phyloP scores from a whole-genome alignment of 495 filamentous ascomycete species.

The Aspergillus sclerotioniger region DNA sequence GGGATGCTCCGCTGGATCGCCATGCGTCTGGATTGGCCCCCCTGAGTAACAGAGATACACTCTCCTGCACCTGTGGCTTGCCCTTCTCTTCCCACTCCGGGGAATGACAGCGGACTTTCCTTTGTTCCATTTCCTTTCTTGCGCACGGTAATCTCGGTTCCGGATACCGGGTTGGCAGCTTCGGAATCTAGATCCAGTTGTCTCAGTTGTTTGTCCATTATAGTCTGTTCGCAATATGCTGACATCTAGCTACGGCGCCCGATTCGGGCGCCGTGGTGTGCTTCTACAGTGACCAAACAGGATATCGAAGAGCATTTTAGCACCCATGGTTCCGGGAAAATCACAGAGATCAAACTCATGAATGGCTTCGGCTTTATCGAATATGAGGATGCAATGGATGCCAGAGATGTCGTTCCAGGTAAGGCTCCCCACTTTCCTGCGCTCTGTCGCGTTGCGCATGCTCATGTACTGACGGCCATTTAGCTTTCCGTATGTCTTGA shows the following conservation, averaged over 20 bases:
- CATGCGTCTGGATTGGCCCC: conserved; percentile 13
- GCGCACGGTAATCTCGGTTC: conserved; percentile 7
- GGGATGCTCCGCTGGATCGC: conserved; percentile 21
- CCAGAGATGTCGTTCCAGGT: conserved; percentile 96
- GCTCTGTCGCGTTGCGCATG: not conserved
- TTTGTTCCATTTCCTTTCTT: conserved; percentile 9
- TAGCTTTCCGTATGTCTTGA: conserved; percentile 55
- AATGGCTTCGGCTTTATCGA: conserved; percentile 99
- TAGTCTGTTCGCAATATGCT: conserved; percentile 21
- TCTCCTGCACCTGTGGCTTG: conserved; percentile 5
- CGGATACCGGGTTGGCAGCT: conserved; percentile 21
- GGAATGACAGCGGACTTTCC: conserved; percentile 10
- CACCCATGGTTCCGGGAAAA: conserved; percentile 91
- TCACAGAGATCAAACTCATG: conserved; percentile 99
- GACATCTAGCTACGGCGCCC: conserved; percentile 28
- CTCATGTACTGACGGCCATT: conserved; percentile 19
- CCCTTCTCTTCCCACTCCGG: not conserved
- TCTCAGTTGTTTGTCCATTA: conserved; percentile 21
- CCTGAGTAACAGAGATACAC: conserved; percentile 3
- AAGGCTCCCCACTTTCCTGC: conserved; percentile 28
- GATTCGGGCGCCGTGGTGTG: conserved; percentile 21
- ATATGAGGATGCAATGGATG: conserved; percentile 96
- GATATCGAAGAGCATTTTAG: conserved; percentile 96
- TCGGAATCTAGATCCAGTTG: conserved; percentile 15
- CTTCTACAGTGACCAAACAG: conserved; percentile 78